Base-by-base conservation (phyloP, 192 early-diverging fungal genomes). In the Phycomyces nitens region DNA sequence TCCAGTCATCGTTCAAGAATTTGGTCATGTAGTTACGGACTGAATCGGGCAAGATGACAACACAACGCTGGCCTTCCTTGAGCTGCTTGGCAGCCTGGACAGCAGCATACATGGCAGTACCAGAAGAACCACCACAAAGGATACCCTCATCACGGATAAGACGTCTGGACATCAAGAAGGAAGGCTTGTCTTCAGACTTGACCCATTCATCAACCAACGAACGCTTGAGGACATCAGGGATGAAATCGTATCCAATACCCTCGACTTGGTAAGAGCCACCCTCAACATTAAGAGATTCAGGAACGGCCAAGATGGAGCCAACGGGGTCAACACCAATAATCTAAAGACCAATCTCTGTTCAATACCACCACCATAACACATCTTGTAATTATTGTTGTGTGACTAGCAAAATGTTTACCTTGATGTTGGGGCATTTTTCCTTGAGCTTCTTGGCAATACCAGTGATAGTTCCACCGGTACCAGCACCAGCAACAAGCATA, bases 21-120 rank as follows among this genome's bases (percentile, higher is more conserved):
- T 98, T 98, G 69, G 94, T 93, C 96, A 99, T 99, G 85, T 98
- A 99, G 84, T 99, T 99, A 59, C 96, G 86, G 61, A 97, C 94
- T 12, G 95, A 96, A 79, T 99, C 97, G 34, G 97, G 89, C 52
- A 99, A 75, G n/a, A 99, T 75, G 10, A 98, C 95, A 65, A 97
- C 95, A 69, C 88, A 89, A 53, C 94, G 84, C 76, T 97, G 88
- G 53, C 94, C 94, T 39, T 89, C 81, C 63, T 89, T 90, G 14
- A 99, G 79, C 22, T 77, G 69, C 71, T 92, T 94, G 63, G 92
- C 92, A 8, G 90, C 92, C 70, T 91, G 77, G 23, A 97, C 58
- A 44, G 89, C 95, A 49, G 90, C 94, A 63, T 78, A 94, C 66
- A 99, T 83, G 11, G 96, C 94, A 41, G 92, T 86, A 62, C 97